Evolutionary conservation across 768 basidiomycete genomes (phyloP).

Genomic region (Pluteus cervinus): DNA sequence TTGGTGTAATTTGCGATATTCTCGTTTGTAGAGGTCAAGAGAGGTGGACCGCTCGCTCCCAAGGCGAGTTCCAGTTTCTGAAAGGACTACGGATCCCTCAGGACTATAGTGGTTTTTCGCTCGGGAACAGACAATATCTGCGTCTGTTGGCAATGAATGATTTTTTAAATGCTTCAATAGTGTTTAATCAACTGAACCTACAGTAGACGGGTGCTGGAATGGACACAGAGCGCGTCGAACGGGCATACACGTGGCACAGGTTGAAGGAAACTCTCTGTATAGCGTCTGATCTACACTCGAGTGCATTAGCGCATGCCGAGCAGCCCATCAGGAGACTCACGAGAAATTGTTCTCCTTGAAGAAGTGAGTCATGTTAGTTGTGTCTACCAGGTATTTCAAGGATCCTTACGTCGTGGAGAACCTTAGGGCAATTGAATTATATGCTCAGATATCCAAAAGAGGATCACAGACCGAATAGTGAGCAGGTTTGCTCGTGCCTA

Average conservation of each 20-base stretch:
- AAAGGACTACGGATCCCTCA: slow-evolving; percentile 49
- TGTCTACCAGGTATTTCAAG: too few relatives aligned
- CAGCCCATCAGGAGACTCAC: slow-evolving; percentile 32
- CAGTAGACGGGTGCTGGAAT: slow-evolving; percentile 86
- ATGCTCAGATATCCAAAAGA: background rate
- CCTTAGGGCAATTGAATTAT: slow-evolving; percentile 19
- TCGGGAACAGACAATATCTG: slow-evolving; percentile 74
- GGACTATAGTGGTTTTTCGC: slow-evolving; percentile 81
- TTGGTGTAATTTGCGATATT: slow-evolving; percentile 51
- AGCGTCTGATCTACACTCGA: slow-evolving; percentile 45
- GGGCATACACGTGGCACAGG: slow-evolving; percentile 75
- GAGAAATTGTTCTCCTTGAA: slow-evolving; percentile 50
- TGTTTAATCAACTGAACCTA: slow-evolving; percentile 31
- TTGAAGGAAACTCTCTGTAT: slow-evolving; percentile 68
- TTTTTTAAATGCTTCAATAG: background rate
- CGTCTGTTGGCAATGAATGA: slow-evolving; percentile 44
- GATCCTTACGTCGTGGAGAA: slow-evolving; percentile 34
- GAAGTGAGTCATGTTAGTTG: background rate
- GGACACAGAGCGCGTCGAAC: slow-evolving; percentile 78
- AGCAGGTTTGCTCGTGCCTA: slow-evolving; percentile 60
- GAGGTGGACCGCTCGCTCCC: too few relatives aligned
- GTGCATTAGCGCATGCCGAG: background rate
- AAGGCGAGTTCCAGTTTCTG: slow-evolving; percentile 52
- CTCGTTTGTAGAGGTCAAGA: slow-evolving; percentile 42
- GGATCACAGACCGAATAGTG: slow-evolving; percentile 44